phyloP scores from a whole-genome alignment of 768 basidiomycete species.

The Boletus sp. region DNA sequence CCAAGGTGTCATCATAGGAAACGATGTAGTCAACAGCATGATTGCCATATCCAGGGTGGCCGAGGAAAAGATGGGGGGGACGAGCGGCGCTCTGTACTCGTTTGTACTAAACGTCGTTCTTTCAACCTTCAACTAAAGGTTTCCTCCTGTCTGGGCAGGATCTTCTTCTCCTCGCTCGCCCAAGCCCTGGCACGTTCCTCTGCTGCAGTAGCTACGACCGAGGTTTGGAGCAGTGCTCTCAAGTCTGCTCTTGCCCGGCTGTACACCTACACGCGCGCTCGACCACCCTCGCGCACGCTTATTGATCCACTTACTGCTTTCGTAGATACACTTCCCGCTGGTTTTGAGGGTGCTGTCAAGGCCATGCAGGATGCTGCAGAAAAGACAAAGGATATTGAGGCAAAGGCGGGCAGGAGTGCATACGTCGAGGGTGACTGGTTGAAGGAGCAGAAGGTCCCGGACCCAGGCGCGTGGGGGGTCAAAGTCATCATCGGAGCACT shows the following conservation, averaged over 20 bases:
- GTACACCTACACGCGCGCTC: slow-evolving; percentile 83
- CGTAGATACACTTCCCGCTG: slow-evolving; percentile 36
- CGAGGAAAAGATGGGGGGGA: slow-evolving; percentile 88
- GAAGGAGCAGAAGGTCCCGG: slow-evolving; percentile 59
- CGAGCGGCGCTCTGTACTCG: slow-evolving; percentile 90
- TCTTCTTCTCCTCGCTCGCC: slow-evolving; percentile 87
- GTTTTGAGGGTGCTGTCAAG: slow-evolving; percentile 51
- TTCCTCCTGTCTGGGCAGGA: slow-evolving; percentile 42
- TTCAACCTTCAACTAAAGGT: background rate
- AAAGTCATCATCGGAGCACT: slow-evolving; percentile 67
- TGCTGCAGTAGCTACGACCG: slow-evolving; percentile 33
- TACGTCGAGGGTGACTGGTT: slow-evolving; percentile 76
- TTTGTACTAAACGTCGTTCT: slow-evolving; percentile 37
- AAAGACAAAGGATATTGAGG: slow-evolving; percentile 67
- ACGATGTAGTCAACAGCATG: slow-evolving; percentile 61
- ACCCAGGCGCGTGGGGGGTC: slow-evolving; percentile 93
- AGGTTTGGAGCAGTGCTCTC: slow-evolving; percentile 62
- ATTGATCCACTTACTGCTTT: slow-evolving; percentile 90
- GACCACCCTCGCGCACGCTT: slow-evolving; percentile 86
- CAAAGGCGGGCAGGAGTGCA: slow-evolving; percentile 85
- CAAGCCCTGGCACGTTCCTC: slow-evolving; percentile 55
- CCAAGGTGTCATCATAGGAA: slow-evolving; percentile 54
- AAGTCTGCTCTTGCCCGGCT: slow-evolving; percentile 54
- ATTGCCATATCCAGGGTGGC: slow-evolving; percentile 69
- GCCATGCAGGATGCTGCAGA: slow-evolving; percentile 68